Conservation (phyloP, 768 basidiomycete genomes). For the Termitomyces sp. region DNA sequence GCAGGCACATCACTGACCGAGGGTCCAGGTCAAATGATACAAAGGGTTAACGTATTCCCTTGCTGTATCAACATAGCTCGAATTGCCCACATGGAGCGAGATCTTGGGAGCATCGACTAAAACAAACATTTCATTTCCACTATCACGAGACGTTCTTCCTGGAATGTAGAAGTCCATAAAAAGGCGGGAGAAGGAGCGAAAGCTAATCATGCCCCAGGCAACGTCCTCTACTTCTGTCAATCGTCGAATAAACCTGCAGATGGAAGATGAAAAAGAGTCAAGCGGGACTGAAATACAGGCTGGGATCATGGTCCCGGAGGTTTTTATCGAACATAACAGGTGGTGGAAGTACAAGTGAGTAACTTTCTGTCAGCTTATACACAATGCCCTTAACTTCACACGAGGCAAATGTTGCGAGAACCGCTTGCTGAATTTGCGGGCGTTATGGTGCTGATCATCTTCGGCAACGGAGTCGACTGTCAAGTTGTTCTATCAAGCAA, state of each 20-base stretch:
- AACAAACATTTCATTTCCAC: background rate
- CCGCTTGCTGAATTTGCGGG: slow-evolving; percentile 51
- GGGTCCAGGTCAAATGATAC: background rate
- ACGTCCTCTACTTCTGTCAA: background rate
- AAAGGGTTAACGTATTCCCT: background rate
- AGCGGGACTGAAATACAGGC: background rate
- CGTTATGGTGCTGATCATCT: slow-evolving; percentile 45
- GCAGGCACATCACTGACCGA: background rate
- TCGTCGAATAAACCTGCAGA: background rate
- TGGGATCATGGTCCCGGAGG: background rate
- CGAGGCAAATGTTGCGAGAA: slow-evolving; percentile 25
- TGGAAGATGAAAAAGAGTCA: background rate
- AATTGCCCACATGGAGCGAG: background rate
- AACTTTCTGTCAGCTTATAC: background rate
- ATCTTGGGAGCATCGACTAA: background rate
- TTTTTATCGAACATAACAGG: slow-evolving; percentile 7
- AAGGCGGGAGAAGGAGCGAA: background rate
- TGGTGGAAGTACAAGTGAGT: slow-evolving; percentile 26
- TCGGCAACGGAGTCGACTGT: slow-evolving; percentile 44
- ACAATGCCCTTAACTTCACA: background rate
- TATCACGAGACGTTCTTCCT: background rate
- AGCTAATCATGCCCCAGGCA: background rate
- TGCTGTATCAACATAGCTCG: no score
- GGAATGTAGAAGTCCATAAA: background rate
- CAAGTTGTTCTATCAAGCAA: slow-evolving; percentile 41